Evolutionary conservation across 1,284 basidiomycete species (phyloP).

Genomic region (Austroboletus niveus): DNA sequence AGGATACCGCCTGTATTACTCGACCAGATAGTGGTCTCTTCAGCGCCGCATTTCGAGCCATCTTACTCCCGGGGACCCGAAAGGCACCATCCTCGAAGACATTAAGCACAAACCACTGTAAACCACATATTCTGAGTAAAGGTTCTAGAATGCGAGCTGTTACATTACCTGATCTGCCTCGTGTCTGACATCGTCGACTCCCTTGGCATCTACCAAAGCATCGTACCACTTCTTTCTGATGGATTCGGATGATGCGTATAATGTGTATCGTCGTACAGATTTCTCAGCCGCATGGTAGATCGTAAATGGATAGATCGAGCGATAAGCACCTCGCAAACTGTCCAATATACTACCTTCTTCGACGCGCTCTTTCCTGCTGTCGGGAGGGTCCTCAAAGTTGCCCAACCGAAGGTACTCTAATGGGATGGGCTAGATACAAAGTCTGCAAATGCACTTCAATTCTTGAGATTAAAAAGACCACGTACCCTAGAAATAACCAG

Average conservation of each 20-base stretch:
- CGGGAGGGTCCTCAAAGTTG: constrained; percentile 54
- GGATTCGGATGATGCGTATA: constrained; percentile 61
- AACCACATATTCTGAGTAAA: constrained; percentile 8
- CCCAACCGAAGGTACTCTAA: constrained; percentile 72
- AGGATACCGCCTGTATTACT: constrained; percentile 55
- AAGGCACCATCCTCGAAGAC: constrained; percentile 61
- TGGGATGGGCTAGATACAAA: constrained; percentile 60
- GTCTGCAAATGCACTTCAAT: constrained; percentile 2
- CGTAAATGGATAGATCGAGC: constrained; percentile 69
- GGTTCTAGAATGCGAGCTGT: not conserved
- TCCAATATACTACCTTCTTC: constrained; percentile 61
- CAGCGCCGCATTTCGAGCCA: constrained; percentile 27
- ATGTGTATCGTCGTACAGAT: constrained; percentile 59
- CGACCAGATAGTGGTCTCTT: constrained; percentile 51
- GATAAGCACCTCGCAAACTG: constrained; percentile 47
- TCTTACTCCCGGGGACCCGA: constrained; percentile 40
- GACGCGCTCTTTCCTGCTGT: constrained; percentile 57
- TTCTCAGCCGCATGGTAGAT: constrained; percentile 66
- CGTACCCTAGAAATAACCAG: constrained; percentile 64
- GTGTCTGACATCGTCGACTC: constrained; percentile 55
- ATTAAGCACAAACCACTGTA: constrained; percentile 64
- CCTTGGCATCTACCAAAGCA: constrained; percentile 59
- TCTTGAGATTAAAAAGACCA: constrained; percentile 2
- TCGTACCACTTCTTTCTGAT: constrained; percentile 60
- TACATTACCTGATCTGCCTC: constrained; percentile 66